Conservation (phyloP, 2,329 filamentous ascomycete species). For the Diaporthe humulicola region DNA sequence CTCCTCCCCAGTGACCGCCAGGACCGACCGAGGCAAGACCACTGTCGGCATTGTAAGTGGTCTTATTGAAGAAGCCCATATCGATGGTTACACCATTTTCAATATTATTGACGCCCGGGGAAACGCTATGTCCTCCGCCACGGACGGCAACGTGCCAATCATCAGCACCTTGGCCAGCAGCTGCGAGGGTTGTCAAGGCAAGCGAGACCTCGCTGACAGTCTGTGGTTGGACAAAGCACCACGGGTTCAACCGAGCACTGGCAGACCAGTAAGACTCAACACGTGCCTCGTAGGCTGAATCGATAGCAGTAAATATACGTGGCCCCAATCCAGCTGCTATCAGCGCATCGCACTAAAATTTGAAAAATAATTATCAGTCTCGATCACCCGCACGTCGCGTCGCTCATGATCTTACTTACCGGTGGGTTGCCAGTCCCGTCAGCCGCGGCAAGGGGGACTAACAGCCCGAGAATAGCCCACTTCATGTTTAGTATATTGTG, state of each 20-base stretch:
- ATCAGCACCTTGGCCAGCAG: conserved; percentile 41
- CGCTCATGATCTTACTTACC: neutral
- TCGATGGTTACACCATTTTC: conserved; percentile 60
- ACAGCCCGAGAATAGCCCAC: neutral
- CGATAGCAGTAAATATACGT: neutral
- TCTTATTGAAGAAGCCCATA: conserved; percentile 47
- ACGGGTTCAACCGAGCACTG: conserved; percentile 42
- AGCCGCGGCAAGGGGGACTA: neutral
- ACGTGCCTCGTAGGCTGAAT: conserved; percentile 34
- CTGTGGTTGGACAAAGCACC: conserved; percentile 46
- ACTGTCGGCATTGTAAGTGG: conserved; percentile 37
- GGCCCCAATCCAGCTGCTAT: conserved; percentile 1
- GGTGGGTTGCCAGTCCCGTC: neutral
- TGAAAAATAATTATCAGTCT: neutral
- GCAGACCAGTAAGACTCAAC: conserved; percentile 41
- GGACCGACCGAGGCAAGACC: conserved; percentile 35
- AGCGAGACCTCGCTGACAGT: conserved; percentile 44
- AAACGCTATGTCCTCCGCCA: conserved; percentile 62
- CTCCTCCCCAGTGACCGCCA: conserved; percentile 18
- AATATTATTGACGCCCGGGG: conserved; percentile 57
- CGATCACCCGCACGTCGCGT: too few species aligned
- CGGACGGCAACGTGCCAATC: conserved; percentile 60
- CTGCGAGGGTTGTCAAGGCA: conserved; percentile 36
- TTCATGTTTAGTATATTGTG: neutral
- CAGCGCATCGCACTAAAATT: conserved; percentile 20